These are phyloP conservation scores for Candida lessepsii DNA, from an alignment of 805 yeast species.

Conservation along the genomic window DNA sequence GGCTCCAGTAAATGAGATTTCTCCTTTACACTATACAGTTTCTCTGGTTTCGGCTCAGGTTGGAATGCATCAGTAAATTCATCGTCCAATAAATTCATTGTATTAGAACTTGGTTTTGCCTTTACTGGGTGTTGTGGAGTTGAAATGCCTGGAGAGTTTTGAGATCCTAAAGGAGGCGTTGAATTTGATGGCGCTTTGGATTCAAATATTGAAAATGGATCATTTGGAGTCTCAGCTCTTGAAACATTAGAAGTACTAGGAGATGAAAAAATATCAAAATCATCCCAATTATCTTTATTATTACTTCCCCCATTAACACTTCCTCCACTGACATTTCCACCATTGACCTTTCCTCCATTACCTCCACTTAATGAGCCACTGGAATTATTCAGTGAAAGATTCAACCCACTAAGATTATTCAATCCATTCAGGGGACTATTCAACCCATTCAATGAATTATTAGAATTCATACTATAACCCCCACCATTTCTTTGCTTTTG, in stretches of 20 bases:
- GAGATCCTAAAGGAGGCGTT: no score
- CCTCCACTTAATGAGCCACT: background rate
- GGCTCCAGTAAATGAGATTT: no score
- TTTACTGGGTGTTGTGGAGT: no score
- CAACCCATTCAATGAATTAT: background rate
- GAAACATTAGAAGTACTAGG: conserved; percentile 4
- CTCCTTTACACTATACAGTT: no score
- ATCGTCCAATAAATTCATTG: conserved; percentile 34
- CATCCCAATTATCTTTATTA: conserved; percentile 13
- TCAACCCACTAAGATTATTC: background rate
- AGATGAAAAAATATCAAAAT: conserved; percentile 12
- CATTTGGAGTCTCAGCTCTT: conserved; percentile 9
- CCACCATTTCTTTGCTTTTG: conserved; percentile 7
- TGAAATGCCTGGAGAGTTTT: no score
- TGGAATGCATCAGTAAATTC: conserved; percentile 42
- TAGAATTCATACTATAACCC: background rate
- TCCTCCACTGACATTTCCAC: no score
- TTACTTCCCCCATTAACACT: background rate
- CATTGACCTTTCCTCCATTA: no score
- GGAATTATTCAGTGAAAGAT: background rate
- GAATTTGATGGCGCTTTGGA: no score
- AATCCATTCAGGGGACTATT: background rate
- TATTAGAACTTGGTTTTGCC: background rate
- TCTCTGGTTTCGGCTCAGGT: conserved; percentile 8
- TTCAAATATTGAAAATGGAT: conserved; percentile 28